Base-by-base conservation (phyloP, 23 red algal genomes). In the Gracilaria gracilis region DNA sequence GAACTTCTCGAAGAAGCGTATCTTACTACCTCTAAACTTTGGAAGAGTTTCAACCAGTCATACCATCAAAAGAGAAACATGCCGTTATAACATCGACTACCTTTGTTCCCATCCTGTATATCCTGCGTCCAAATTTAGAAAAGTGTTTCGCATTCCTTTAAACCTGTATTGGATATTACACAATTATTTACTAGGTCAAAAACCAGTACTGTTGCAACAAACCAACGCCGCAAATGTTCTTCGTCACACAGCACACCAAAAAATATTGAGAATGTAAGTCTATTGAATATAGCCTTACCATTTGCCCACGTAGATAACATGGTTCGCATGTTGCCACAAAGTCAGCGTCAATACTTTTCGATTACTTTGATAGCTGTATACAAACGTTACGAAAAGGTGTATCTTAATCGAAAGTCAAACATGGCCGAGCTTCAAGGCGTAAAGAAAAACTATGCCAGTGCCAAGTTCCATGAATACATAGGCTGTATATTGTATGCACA, bases 291-390 rank as follows among this genome's bases (percentile, higher is more conserved):
- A 50, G 77, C 35, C 19, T 46, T 81, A 9, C 57, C 15, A 24
- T 81, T 55, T 51, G 0, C 20, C 9, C 29, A 83, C 9, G 53
- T 83, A 44, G 54, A 83, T 29, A 55, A 83, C 33, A 83, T 83
- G 80, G 80, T 40, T 53, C 24, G 38, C 9, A 83, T 83, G 55
- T 83, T 55, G 4, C 53, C 57, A 9, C 8, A 83, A 24, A 59
- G 16, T 49, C 80, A 66, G 32, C 55, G 80, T 15, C 38, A 65
- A 83, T 53, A 59, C 37, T 83, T 83, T 66, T 66, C 37, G 8
- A 44, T 83, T 15, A 35, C 35, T 33, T 35, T 62, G 31, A 25
- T 37, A 65, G 55, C 21, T 25, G 66, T 40, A 64, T 83, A 83
- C 28, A 11, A 34, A 7, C 20, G 80, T 16, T 83, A 57, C 33